Evolutionary conservation across 208 protist species (phyloP).

Genomic region (Porcisia hertigi): DNA sequence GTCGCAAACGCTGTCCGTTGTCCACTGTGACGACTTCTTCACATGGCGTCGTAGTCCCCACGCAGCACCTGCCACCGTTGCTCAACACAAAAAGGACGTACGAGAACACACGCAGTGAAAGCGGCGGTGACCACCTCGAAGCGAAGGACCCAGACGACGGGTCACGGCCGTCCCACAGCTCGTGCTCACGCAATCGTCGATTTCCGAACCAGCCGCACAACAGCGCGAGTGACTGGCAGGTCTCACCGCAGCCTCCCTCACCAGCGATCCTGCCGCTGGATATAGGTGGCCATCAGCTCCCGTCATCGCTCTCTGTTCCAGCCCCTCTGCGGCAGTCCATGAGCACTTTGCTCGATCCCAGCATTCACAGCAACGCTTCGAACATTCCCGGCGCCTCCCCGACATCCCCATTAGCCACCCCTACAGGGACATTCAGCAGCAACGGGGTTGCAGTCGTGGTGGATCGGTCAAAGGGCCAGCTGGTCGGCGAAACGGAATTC

Average conservation of each 20-base stretch:
- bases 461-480: constrained; percentile 35
- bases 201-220: neutral
- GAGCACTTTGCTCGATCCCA: neutral
- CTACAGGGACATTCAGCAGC: neutral
- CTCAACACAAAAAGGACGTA: neutral
- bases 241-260: neutral
- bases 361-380: neutral
- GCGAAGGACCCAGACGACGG: neutral
- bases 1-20: constrained; percentile 11
- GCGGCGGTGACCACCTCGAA: neutral
- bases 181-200: neutral
- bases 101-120: neutral
- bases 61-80: neutral
- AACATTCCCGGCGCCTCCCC: neutral
- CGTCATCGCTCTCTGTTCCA: neutral
- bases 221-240: constrained; percentile 2
- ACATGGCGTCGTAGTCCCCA: neutral
- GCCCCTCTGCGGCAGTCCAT: neutral
- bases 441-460: constrained; percentile 17
- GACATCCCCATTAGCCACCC: neutral
- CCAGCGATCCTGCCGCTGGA: neutral
- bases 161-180: neutral
- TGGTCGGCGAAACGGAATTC: constrained; percentile 65
- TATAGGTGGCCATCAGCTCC: neutral
- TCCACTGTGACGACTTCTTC: neutral